Evolutionary conservation across 805 yeast genomes (phyloP).

Genomic region (Kodamaea laetipori): DNA sequence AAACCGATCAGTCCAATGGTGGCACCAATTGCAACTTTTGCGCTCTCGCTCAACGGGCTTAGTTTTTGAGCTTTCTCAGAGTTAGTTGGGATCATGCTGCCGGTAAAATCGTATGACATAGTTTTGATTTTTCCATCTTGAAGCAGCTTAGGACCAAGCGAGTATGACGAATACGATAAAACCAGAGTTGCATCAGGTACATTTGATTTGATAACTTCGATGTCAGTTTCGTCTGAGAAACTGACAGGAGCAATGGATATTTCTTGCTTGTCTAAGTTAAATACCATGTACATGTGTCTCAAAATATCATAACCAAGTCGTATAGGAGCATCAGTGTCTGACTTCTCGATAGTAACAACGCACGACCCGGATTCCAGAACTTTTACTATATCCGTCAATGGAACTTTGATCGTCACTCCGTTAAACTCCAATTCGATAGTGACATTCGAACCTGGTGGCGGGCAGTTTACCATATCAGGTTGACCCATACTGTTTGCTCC

Average conservation of each 20-base stretch:
- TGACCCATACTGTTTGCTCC: neutral
- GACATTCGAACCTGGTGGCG: neutral
- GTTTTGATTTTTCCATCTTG: too few species aligned
- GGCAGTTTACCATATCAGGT: neutral
- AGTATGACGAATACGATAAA: too few species aligned
- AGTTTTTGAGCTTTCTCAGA: too few species aligned
- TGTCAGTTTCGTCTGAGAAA: constrained; percentile 18
- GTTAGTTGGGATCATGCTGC: too few species aligned
- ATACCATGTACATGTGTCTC: constrained; percentile 28
- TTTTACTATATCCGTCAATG: neutral
- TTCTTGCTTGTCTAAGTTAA: constrained; percentile 27
- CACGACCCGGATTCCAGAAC: neutral
- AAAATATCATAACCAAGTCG: constrained; percentile 32
- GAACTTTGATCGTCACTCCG: neutral
- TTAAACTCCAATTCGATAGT: neutral
- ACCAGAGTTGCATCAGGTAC: constrained; percentile 57
- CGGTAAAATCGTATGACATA: too few species aligned
- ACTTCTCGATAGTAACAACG: neutral
- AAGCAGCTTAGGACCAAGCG: too few species aligned
- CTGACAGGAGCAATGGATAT: constrained; percentile 28
- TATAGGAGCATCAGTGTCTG: neutral
- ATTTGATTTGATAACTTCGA: constrained; percentile 21
- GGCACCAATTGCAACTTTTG: too few species aligned
- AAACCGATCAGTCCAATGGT: too few species aligned
- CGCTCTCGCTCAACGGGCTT: too few species aligned